Evolutionary conservation across 1,139 yeast genomes (phyloP).

Genomic region (Nadsonia starkeyi-henricii): DNA sequence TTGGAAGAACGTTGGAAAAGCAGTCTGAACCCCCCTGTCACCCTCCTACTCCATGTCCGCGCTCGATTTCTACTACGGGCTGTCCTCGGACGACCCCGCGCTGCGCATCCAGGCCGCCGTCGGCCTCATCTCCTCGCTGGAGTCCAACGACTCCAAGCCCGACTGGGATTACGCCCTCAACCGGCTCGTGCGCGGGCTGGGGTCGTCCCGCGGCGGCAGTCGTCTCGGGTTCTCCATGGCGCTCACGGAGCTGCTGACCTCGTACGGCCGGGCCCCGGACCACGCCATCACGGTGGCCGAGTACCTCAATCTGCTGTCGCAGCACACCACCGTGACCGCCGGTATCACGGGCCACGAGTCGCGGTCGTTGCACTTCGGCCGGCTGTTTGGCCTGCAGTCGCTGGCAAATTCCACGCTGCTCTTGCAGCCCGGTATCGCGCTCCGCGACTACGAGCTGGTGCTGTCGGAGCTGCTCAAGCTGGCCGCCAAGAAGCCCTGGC

Average conservation of each 20-base stretch:
- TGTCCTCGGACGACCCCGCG: slow-evolving; percentile 62
- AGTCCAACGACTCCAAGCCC: slow-evolving; percentile 22
- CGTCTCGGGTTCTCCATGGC: slow-evolving; percentile 85
- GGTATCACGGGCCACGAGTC: slow-evolving; percentile 66
- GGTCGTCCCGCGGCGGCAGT: slow-evolving; percentile 73
- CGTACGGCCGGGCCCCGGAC: slow-evolving; percentile 23
- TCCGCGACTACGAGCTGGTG: background rate
- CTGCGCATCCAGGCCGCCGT: slow-evolving; percentile 69
- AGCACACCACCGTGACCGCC: slow-evolving; percentile 30
- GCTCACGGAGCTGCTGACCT: slow-evolving; percentile 51
- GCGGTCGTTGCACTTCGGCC: slow-evolving; percentile 69
- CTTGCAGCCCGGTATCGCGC: slow-evolving; percentile 1
- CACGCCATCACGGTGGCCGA: slow-evolving; percentile 24
- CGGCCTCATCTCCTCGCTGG: slow-evolving; percentile 35
- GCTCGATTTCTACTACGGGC: slow-evolving; percentile 56
- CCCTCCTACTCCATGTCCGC: background rate
- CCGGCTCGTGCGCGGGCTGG: slow-evolving; percentile 66
- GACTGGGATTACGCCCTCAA: slow-evolving; percentile 79
- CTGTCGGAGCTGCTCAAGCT: slow-evolving; percentile 29
- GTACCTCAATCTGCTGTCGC: slow-evolving; percentile 33
- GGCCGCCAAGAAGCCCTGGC: slow-evolving; percentile 63
- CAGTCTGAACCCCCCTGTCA: background rate
- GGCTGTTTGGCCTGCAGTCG: slow-evolving; percentile 72
- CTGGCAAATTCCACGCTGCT: slow-evolving; percentile 46
- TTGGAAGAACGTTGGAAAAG: too few relatives aligned